Evolutionary conservation across 345 rosid genomes (phyloP).

Genomic region (Adansonia digitata): DNA sequence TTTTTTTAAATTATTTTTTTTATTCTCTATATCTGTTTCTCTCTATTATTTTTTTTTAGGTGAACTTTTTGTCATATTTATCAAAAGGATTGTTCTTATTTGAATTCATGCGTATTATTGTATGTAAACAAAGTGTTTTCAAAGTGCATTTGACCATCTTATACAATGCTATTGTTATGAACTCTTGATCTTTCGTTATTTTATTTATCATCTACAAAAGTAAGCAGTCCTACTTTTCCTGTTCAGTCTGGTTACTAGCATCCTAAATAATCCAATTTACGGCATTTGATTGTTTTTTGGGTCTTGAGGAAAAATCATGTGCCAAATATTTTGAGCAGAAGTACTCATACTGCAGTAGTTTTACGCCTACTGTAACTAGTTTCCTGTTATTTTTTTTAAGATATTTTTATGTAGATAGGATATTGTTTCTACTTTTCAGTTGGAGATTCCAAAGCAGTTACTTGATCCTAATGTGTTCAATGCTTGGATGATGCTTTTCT

Average conservation of each 20-base stretch:
- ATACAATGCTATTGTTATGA: background rate
- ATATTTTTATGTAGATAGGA: background rate
- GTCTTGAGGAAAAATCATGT: background rate
- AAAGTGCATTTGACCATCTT: background rate
- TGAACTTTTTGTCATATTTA: background rate
- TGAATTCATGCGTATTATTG: background rate
- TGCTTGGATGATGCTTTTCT: slow-evolving; percentile 95
- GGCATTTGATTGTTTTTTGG: background rate
- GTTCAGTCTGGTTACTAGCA: background rate
- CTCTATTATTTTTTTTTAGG: background rate
- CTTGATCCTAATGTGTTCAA: slow-evolving; percentile 70
- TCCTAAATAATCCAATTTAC: background rate
- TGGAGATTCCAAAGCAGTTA: slow-evolving; percentile 94
- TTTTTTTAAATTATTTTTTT: background rate
- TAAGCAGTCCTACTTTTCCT: background rate
- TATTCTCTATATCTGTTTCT: background rate
- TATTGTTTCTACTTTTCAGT: slow-evolving; percentile 32
- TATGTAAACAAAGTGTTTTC: background rate
- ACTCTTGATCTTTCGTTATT: background rate
- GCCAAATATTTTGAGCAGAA: background rate
- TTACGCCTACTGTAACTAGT: background rate
- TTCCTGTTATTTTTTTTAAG: background rate
- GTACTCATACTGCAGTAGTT: background rate
- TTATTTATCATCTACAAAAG: background rate
- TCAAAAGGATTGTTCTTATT: background rate